A percentile compares a stretch with the other conserved stretches of the same genome.
Conservation (phyloP, 139 green algal genomes). For the Ulvella scutata region DNA sequence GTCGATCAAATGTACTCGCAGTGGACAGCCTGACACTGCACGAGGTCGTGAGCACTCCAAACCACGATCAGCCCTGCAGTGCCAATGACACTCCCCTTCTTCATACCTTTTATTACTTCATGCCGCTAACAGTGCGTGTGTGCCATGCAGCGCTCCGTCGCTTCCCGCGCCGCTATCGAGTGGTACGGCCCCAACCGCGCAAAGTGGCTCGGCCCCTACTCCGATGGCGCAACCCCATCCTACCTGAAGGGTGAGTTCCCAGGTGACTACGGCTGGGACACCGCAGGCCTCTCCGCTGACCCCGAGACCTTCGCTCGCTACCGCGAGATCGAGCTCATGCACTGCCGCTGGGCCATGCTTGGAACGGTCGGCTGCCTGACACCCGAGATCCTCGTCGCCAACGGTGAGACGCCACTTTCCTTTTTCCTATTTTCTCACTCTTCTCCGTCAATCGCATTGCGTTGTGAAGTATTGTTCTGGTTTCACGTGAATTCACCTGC, state of each 20-base stretch:
- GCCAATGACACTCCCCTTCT: too few relatives aligned
- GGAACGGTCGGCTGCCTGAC: slow-evolving; percentile 77
- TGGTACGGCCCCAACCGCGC: slow-evolving; percentile 70
- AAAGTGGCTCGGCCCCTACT: slow-evolving; percentile 81
- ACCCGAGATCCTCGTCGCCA: slow-evolving; percentile 21
- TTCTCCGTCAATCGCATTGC: too few relatives aligned
- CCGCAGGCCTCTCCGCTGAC: slow-evolving; percentile 75
- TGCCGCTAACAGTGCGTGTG: too few relatives aligned
- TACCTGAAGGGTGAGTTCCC: slow-evolving; percentile 78
- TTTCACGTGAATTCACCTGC: too few relatives aligned
- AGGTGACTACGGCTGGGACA: slow-evolving; percentile 87
- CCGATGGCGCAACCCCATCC: slow-evolving; percentile 33
- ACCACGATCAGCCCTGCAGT: too few relatives aligned
- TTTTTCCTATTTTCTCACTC: too few relatives aligned
- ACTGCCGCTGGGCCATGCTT: slow-evolving; percentile 88
- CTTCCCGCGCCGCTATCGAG: slow-evolving; percentile 11
- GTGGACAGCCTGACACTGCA: too few relatives aligned
- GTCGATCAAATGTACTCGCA: too few relatives aligned
- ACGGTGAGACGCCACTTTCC: too few relatives aligned
- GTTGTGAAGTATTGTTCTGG: too few relatives aligned
- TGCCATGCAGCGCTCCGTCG: slow-evolving; percentile 4
- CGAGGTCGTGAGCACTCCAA: too few relatives aligned
- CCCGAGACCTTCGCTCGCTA: slow-evolving; percentile 56
- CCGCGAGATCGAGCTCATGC: slow-evolving; percentile 69
- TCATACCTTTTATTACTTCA: too few relatives aligned